Evolutionary conservation across 768 basidiomycete genomes (phyloP), one percentile per base, ranked within the genome.

Genomic region (Cytidiella melzeri): DNA sequence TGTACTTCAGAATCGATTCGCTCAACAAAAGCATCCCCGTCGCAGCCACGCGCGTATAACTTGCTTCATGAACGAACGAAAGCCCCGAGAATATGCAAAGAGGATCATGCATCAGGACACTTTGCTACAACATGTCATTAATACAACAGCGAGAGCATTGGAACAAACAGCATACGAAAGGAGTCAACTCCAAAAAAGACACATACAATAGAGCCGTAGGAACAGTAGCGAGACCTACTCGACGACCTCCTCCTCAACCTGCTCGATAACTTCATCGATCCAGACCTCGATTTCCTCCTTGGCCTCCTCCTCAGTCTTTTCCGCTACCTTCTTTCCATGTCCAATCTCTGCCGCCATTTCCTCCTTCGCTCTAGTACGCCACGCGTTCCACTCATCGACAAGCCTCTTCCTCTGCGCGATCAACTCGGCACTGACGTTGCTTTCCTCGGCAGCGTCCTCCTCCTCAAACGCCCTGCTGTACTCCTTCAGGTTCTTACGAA

Each of bases 321-420:
- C 57, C 51, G 59, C 64, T 55, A 66, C 64, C 23, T 65, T 66
- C 57, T 64, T 71, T 47, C 69, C 67, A 12, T 69, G 66, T 47
- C 69, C 57, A 41, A 69, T 52, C 53, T 80, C 80, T 45, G 82
- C 83, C 28, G 73, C 76, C 48, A 84, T 48, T 57, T 88, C 81
- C 55, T 77, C 78, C 64, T 76, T 81, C 57, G 84, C 83, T 55
- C 80, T 76, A 20, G 73, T 59, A 45, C 95, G 81, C 96, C 96
- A 98, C 38, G 95, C 91, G 68, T 99, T 96, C 96, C 96, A 99
- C 70, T 99, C 96, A 61, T 96, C 91, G 58, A 98, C 87, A 46
- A 97, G 76, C 41, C 96, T 79, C 66, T 90, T 89, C 52, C 96
- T 79, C 55, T 83, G 83, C 15, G 92, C 91, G 57, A 94, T 78